Base-by-base conservation (phyloP, 257 asterid genomes). In the Solanum pimpinellifolium region DNA sequence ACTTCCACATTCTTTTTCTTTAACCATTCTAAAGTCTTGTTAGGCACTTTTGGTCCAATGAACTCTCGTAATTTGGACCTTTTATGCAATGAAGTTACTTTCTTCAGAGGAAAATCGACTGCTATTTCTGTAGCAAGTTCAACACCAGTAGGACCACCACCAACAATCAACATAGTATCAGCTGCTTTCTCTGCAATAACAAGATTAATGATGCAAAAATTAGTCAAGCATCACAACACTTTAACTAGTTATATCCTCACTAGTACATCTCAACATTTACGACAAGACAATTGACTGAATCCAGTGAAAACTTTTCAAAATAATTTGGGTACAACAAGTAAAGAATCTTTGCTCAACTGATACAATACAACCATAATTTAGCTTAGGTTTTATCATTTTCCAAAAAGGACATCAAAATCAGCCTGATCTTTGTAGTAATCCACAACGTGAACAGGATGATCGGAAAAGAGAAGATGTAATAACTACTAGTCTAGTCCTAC, bases 61-160 rank as follows among this genome's bases (percentile, higher is more conserved):
- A 33, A 39, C 91, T 98, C 2, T 13, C 90, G 29, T 1, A 94
- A 95, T 86, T 91, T 94, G 11, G 52, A 95, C 92, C n/a, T 88
- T 80, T 69, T 93, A 88, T 86, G 95, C 70, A 95, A 94, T 16
- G 95, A 89, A 39, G 90, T 91, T 6, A 93, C 93, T 85, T 85
- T 90, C 86, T 93, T 95, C 5, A 90, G 91, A 0, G 94, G 93
- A 83, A 92, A 94, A 89, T 94, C 97, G 8, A 93, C 93, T 7
- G 96, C 93, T 2, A 96, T 93, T 31, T 31, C 98, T n/a, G 93
- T 96, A 13, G 98, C 96, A 68, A 96, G 95, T 83, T 96, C 99
- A n/a, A 96, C 98, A 6, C 98, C 99, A 25, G 92, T 89, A 18
- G 98, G 97, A 20, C 98, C 97, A 52, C 98, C 97, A 41, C 98